phyloP scores from a whole-genome alignment of 164 flowering plant genomes.

The Platanus orientalis region DNA sequence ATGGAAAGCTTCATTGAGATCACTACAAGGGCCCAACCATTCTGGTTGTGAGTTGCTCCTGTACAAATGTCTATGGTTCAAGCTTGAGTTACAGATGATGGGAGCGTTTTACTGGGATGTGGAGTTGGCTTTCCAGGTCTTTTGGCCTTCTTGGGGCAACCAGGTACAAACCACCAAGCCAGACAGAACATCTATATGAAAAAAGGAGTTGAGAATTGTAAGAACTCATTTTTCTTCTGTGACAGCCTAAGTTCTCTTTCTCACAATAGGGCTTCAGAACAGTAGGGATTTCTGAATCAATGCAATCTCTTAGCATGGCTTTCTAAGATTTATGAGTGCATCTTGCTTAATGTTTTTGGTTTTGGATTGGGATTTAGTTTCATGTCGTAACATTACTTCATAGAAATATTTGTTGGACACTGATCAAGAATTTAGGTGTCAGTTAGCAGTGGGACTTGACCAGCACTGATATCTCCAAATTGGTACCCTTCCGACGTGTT shows the following conservation, averaged over 20 bases:
- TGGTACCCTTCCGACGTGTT: too few species aligned
- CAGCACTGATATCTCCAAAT: neutral
- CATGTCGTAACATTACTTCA: neutral
- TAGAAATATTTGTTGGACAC: neutral
- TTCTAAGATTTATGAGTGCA: neutral
- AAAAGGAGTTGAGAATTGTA: slow-evolving; percentile 29
- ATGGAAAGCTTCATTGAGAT: slow-evolving; percentile 9
- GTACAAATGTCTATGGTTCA: slow-evolving; percentile 22
- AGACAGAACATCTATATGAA: slow-evolving; percentile 4
- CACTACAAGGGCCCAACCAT: slow-evolving; percentile 11
- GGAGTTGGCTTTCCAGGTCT: slow-evolving; percentile 12
- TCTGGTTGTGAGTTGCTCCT: neutral
- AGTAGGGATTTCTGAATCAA: slow-evolving; percentile 20
- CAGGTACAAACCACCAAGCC: slow-evolving; percentile 7
- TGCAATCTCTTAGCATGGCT: slow-evolving; percentile 9
- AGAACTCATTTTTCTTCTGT: slow-evolving; percentile 19
- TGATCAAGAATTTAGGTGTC: neutral
- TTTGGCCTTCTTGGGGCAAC: slow-evolving; percentile 8
- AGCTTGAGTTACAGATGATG: slow-evolving; percentile 17
- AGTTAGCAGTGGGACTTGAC: neutral
- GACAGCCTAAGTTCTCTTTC: slow-evolving; percentile 10
- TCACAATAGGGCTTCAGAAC: slow-evolving; percentile 1
- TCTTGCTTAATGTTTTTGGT: neutral
- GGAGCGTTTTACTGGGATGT: slow-evolving; percentile 22
- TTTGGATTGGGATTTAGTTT: neutral